Evolutionary conservation across 192 early-diverging fungal species (phyloP).

Genomic region (Backusella australiensis): DNA sequence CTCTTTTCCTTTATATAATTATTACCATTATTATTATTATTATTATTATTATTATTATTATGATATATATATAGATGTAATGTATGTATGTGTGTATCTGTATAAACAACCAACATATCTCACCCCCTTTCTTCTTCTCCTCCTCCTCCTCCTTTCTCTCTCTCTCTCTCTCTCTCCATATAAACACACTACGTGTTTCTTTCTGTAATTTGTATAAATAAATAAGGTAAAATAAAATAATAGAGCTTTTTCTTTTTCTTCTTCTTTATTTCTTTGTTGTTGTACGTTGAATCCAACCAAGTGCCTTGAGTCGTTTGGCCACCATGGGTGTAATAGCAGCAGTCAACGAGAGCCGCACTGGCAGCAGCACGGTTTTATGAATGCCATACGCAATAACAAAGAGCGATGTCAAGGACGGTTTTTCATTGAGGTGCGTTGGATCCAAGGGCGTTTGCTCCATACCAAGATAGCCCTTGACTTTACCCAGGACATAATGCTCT

Average conservation of each 20-base stretch:
- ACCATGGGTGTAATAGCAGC: slow-evolving; percentile 50
- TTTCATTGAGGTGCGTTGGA: slow-evolving; percentile 9
- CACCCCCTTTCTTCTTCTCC: background rate
- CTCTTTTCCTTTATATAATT: background rate
- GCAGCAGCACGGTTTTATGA: slow-evolving; percentile 56
- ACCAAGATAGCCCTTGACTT: slow-evolving; percentile 27
- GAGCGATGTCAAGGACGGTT: slow-evolving; percentile 43
- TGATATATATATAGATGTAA: background rate
- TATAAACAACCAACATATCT: background rate
- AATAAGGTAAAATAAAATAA: background rate
- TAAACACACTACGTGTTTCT: background rate
- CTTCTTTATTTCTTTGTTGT: background rate
- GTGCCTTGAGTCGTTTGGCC: slow-evolving; percentile 43
- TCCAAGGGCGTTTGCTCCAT: slow-evolving; percentile 18
- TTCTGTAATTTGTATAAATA: background rate
- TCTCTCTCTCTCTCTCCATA: background rate
- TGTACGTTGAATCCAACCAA: slow-evolving; percentile 37
- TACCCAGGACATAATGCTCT: slow-evolving; percentile 44
- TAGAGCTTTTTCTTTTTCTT: background rate
- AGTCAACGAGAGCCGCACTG: slow-evolving; percentile 52
- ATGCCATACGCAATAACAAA: slow-evolving; percentile 62
- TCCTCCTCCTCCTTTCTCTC: background rate
- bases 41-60: background rate
- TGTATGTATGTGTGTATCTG: no score
- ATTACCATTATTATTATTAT: no score